Percentiles rank a stretch among this genome's conserved stretches.
phyloP scores from a whole-genome alignment of 257 asterid species.

The Plantago ovata region DNA sequence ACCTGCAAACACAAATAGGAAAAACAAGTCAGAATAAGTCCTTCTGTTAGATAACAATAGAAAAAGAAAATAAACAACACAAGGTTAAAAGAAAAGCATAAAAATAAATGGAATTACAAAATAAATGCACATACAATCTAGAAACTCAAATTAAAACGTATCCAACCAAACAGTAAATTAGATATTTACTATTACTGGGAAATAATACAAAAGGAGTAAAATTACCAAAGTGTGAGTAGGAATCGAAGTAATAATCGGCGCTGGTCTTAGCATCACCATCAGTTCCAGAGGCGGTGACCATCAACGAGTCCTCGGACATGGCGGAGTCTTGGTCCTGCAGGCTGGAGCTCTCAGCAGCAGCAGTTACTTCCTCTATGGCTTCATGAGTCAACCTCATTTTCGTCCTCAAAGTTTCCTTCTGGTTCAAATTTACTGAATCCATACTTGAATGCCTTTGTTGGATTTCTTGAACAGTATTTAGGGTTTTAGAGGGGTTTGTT shows the following conservation, averaged over 20 bases:
- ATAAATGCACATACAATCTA: no score
- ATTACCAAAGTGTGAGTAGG: constrained; percentile 91
- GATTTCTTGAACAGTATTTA: no score
- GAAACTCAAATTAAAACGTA: no score
- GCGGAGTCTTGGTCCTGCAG: constrained; percentile 42
- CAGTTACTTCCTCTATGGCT: constrained; percentile 31
- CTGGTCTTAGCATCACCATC: constrained; percentile 69
- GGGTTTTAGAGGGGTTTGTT: no score
- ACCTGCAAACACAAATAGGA: constrained; percentile 49
- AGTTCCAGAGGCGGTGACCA: not conserved
- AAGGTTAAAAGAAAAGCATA: not conserved
- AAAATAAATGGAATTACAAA: no score
- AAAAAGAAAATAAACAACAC: not conserved
- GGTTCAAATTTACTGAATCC: constrained; percentile 3
- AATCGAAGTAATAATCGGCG: constrained; percentile 95
- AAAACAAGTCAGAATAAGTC: constrained; percentile 20
- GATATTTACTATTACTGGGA: no score
- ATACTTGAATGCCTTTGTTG: no score
- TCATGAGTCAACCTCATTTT: constrained; percentile 10
- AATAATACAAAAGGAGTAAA: not conserved
- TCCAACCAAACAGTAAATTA: no score
- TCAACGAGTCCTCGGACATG: not conserved
- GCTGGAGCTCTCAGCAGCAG: constrained; percentile 47
- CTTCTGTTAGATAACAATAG: not conserved
- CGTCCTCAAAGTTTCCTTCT: constrained; percentile 23